phyloP scores from a whole-genome alignment of 2,329 filamentous ascomycete genomes.

The Lachnellula cervina region DNA sequence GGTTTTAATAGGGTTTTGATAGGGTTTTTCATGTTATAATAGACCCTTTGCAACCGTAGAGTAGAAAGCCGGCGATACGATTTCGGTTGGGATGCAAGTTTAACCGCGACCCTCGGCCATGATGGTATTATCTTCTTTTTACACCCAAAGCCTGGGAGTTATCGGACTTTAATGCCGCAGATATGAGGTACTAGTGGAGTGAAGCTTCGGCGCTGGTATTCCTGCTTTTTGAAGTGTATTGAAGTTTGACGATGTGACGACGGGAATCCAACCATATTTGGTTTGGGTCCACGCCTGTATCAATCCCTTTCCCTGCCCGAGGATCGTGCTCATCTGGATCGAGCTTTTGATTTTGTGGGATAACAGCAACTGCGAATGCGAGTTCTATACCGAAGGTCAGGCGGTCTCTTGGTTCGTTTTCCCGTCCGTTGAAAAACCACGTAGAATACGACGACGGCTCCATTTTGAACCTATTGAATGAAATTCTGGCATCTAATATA shows the following conservation, averaged over 20 bases:
- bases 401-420: background rate
- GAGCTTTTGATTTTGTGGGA: background rate
- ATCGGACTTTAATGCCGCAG: background rate
- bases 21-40: too few relatives aligned
- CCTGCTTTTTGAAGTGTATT: background rate
- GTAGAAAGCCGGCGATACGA: too few relatives aligned
- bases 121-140: background rate
- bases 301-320: background rate
- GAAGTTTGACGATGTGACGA: background rate
- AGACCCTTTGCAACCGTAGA: too few relatives aligned
- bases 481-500: too few relatives aligned
- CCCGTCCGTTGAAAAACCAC: background rate
- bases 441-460: too few relatives aligned
- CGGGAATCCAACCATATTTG: background rate
- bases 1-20: too few relatives aligned
- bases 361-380: background rate
- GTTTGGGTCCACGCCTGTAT: background rate
- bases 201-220: background rate
- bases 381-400: conserved; percentile 2
- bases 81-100: too few relatives aligned
- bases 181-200: background rate
- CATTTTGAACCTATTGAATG: too few relatives aligned
- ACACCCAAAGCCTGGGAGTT: background rate
- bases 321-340: background rate
- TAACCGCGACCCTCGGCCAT: background rate